These are phyloP conservation scores for barrel medic (Medicago truncatula) DNA, from an alignment of 306 rosid species.

Conservation along the genomic window MtrunA17r5.0-ANR NC_053045.1:47945001-47945500, in stretches of 20 bases:
- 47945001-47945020: constrained; percentile 82
- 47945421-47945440: background rate
- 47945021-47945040: constrained; percentile 82
- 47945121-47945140: constrained; percentile 85
- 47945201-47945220: background rate
- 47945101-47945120: constrained; percentile 94
- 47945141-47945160: constrained; percentile 78
- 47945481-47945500: constrained; percentile 53
- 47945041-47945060: constrained; percentile 78
- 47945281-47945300: background rate
- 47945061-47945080: constrained; percentile 86
- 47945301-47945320: background rate
- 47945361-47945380: background rate
- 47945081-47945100: constrained; percentile 76
- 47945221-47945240: background rate
- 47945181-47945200: constrained; percentile 16
- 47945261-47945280: constrained; percentile 8
- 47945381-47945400: background rate
- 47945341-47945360: background rate
- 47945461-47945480: constrained; percentile 28
- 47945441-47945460: background rate
- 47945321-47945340: background rate
- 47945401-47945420: background rate
- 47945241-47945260: background rate
- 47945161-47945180: constrained; percentile 1